Conservation (phyloP, 495 filamentous ascomycete genomes). For the Poronia punctata region DNA sequence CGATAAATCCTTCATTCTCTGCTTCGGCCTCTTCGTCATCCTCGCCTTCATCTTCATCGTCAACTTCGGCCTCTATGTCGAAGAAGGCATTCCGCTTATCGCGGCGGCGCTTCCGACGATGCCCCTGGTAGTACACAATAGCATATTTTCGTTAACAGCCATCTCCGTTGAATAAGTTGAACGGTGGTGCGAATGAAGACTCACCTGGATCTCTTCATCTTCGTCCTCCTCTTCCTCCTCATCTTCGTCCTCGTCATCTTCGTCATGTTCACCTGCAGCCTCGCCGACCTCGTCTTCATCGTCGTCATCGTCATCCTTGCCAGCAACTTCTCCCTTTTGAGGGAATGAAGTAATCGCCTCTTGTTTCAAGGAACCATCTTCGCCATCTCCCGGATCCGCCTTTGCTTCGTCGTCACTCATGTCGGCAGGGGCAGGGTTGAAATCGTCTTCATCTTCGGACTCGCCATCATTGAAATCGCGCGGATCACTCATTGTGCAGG, state of each 20-base stretch:
- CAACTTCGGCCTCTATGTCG: conserved; percentile 94
- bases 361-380: no score
- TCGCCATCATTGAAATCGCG: conserved; percentile 35
- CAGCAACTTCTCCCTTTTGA: no score
- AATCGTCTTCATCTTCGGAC: conserved; percentile 75
- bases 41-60: conserved; percentile 87
- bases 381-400: conserved; percentile 34
- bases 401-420: conserved; percentile 61
- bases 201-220: conserved; percentile 53
- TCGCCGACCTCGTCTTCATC: conserved; percentile 47
- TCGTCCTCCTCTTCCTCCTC: conserved; percentile 53
- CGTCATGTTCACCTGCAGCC: conserved; percentile 35
- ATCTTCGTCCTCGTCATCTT: conserved; percentile 45
- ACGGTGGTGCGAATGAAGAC: conserved; percentile 7
- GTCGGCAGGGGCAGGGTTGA: conserved; percentile 65
- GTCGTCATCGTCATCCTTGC: conserved; percentile 36
- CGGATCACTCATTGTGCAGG: conserved; percentile 36
- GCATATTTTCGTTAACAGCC: background rate
- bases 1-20: conserved; percentile 74
- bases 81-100: conserved; percentile 73
- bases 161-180: background rate
- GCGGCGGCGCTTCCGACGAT: conserved; percentile 69
- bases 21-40: conserved; percentile 84
- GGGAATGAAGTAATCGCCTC: conserved; percentile 14
- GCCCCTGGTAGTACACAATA: conserved; percentile 42